Percentiles rank a stretch among this genome's conserved stretches.
Evolutionary conservation across 768 basidiomycete species (phyloP).

Genomic region (Tubosaeta brunneosetosa): DNA sequence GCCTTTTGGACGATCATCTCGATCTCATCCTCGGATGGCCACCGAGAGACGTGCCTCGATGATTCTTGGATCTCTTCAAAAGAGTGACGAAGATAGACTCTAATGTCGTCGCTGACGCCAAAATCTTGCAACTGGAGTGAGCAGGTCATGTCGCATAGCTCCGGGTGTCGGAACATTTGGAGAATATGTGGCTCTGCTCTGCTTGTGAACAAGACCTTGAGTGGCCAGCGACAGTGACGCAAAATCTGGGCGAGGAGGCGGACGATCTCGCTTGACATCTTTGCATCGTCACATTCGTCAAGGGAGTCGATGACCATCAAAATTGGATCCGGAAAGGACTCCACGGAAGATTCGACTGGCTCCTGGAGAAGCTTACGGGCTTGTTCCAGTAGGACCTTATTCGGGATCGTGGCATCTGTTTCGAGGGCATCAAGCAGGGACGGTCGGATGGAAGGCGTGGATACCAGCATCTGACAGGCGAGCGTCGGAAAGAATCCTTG

Average conservation of each 20-base stretch:
- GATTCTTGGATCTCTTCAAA: constrained; percentile 13
- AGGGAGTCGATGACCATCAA: constrained; percentile 23
- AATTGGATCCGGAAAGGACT: constrained; percentile 9
- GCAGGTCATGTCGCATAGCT: constrained; percentile 6
- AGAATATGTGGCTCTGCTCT: constrained; percentile 16
- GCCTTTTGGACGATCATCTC: constrained; percentile 16
- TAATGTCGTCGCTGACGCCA: constrained; percentile 21
- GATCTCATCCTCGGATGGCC: constrained; percentile 23
- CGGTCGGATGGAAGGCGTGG: constrained; percentile 12
- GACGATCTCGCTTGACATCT: constrained; percentile 21
- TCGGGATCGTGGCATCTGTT: constrained; percentile 17
- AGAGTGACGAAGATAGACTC: constrained; percentile 18
- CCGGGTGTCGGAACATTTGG: constrained; percentile 17
- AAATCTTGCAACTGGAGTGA: constrained; percentile 17
- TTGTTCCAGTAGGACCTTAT: constrained; percentile 23
- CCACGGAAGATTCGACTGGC: constrained; percentile 11
- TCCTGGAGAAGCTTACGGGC: constrained; percentile 20
- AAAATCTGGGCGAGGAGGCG: constrained; percentile 18
- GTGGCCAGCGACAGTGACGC: constrained; percentile 14
- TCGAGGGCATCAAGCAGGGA: constrained; percentile 18
- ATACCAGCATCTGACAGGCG: constrained; percentile 27
- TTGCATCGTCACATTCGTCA: constrained; percentile 22
- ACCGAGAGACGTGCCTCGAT: background rate
- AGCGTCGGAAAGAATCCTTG: constrained; percentile 28
- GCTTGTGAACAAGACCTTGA: constrained; percentile 25